Evolutionary conservation across 1,284 basidiomycete genomes (phyloP).

Genomic region (Leccinum griseonigrum): DNA sequence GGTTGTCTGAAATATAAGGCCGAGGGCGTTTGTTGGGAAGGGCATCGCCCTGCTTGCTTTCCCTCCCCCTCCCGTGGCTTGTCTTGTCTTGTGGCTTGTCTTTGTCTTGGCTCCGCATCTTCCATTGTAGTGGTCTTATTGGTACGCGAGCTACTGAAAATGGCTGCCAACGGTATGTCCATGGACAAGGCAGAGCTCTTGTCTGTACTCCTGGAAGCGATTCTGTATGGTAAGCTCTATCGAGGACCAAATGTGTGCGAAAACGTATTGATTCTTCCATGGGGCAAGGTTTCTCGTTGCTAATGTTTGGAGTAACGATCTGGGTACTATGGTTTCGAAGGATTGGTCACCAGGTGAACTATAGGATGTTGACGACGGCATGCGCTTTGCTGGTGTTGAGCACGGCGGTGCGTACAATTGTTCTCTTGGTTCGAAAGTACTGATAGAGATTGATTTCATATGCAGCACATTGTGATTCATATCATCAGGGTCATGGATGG

Average conservation of each 20-base stretch:
- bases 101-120: background rate
- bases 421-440: too few relatives aligned
- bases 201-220: background rate
- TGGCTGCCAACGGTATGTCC: background rate
- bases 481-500: conserved; percentile 18
- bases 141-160: background rate
- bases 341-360: conserved; percentile 4
- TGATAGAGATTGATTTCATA: background rate
- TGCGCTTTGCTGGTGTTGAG: conserved; percentile 17
- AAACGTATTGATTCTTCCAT: background rate
- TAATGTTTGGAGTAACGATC: conserved; percentile 21
- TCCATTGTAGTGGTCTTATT: background rate
- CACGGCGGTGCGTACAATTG: conserved; percentile 11
- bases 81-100: background rate
- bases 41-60: background rate
- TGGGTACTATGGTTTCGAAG: conserved; percentile 11
- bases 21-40: background rate
- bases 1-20: background rate
- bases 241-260: too few relatives aligned
- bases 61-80: background rate
- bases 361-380: conserved; percentile 12
- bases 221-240: background rate
- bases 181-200: background rate
- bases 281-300: conserved; percentile 17
- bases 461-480: conserved; percentile 23